Conservation (phyloP, 495 filamentous ascomycete species). For the Aspergillus indologenus region DNA sequence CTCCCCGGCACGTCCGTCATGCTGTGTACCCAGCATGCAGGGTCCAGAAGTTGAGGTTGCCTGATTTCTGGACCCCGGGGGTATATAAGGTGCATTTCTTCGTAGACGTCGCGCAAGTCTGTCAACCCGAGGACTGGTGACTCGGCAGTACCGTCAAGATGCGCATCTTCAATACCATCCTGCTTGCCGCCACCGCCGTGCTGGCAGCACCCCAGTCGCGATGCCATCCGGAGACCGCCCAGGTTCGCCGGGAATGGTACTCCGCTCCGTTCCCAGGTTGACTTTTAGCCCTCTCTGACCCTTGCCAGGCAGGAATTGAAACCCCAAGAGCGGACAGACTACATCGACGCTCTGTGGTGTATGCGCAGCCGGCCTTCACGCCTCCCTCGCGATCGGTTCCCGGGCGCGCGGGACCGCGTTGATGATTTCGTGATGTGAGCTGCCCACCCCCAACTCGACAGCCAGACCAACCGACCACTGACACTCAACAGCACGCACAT, state of each 20-base stretch:
- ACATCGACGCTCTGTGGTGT: slow-evolving; percentile 48
- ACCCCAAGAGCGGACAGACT: slow-evolving; percentile 34
- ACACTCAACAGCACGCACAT: slow-evolving; percentile 41
- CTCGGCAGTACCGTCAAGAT: not conserved
- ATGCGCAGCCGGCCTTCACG: slow-evolving; percentile 42
- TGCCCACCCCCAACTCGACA: slow-evolving; percentile 6
- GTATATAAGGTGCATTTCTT: not conserved
- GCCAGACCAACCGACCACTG: not conserved
- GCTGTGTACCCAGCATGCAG: too few relatives aligned
- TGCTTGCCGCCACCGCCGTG: not conserved
- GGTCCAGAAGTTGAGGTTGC: too few relatives aligned
- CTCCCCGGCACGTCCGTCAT: too few relatives aligned
- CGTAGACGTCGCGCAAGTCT: not conserved
- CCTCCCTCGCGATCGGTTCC: slow-evolving; percentile 37
- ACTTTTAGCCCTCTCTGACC: not conserved
- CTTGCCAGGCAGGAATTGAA: slow-evolving; percentile 38
- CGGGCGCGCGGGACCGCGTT: slow-evolving; percentile 47
- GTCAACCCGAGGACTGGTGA: not conserved
- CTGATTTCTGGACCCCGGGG: too few relatives aligned
- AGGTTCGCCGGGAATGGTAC: not conserved
- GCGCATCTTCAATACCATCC: not conserved
- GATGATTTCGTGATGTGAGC: slow-evolving; percentile 57
- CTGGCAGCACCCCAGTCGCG: not conserved
- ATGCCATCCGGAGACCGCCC: not conserved
- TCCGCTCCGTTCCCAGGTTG: not conserved